A percentile compares a stretch with the other conserved stretches of the same genome.
Conservation (phyloP, 1,139 yeast species). For the Candida labiduridarum region DNA sequence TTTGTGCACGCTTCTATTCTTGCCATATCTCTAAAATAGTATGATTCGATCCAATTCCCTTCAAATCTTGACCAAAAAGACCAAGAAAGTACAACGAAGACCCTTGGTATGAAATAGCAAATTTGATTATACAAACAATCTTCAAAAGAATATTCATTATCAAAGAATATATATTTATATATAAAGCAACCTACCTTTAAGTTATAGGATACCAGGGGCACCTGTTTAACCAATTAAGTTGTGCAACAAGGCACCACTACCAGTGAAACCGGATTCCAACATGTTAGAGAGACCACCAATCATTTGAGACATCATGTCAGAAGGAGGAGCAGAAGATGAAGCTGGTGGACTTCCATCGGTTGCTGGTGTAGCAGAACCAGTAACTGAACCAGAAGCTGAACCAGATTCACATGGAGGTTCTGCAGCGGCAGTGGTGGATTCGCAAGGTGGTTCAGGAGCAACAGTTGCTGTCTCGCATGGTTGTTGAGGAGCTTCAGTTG, state of each 20-base stretch:
- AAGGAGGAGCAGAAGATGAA: not conserved
- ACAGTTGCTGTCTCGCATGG: not conserved
- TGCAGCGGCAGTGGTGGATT: not conserved
- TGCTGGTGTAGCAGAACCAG: not conserved
- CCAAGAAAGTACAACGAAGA: too few species aligned
- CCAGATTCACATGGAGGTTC: not conserved
- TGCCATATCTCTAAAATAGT: too few species aligned
- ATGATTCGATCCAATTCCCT: too few species aligned
- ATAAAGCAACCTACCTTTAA: too few species aligned
- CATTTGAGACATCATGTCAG: constrained; percentile 4
- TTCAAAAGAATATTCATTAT: too few species aligned
- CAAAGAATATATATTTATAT: too few species aligned
- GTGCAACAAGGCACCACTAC: constrained; percentile 1
- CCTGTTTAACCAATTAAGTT: constrained; percentile 5
- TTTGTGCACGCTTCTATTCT: too few species aligned
- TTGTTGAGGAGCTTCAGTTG: not conserved
- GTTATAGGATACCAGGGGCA: too few species aligned
- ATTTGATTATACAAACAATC: too few species aligned
- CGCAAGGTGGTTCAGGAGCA: not conserved
- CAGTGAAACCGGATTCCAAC: not conserved
- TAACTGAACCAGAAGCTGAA: not conserved
- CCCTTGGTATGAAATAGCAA: too few species aligned
- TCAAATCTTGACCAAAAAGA: too few species aligned
- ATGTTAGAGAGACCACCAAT: constrained; percentile 3
- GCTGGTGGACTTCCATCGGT: not conserved